Evolutionary conservation across 129 eudicot genomes (phyloP), one percentile per base, ranked within the genome.

Genomic region (Tagetes erecta): DNA sequence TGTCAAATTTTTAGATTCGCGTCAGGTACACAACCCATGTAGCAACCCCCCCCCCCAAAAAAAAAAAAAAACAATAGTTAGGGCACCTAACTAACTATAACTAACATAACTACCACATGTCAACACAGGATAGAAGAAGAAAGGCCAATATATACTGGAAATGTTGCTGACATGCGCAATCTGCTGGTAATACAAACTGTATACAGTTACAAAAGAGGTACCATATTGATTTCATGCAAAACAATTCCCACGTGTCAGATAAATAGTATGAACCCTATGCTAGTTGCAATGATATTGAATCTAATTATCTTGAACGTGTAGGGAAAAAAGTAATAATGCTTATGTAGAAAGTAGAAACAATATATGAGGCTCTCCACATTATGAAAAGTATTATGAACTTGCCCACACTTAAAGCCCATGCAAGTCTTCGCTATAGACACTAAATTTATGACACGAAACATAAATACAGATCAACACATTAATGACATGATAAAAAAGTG

Each of bases 341-440:
- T 8, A 31, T 38, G 67, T 30, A 30, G 30, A 71, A 71, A 39
- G 27, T 20, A 20, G 27, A 20, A 20, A 20, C 56, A 39, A 55
- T 35, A 52, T 70, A 46, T 52, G 20, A 34, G 35, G 60, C 12
- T 20, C 11, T 50, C 62, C 46, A 52, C 65, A 53, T 20, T 38
- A 71, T 58, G 77, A 41, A 31, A 72, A 59, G 52, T 27, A 55
- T 56, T 56, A 57, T 2, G 13, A 35, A 52, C n/a, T 41, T 56
- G 62, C 46, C 39, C 47, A 72, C 38, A 56, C 53, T 20, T 56
- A 41, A 72, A 40, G 45, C 40, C 66, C 45, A 62, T 62, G 60
- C 74, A 36, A 35, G 63, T 69, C 13, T 49, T 49, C 47, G 5
- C 27, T 31, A 2, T 44, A 27, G 72, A 56, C 27, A 6, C 38